Evolutionary conservation across 129 eudicot species (phyloP).

Genomic region (sunflower (Helianthus annuus)): DNA sequence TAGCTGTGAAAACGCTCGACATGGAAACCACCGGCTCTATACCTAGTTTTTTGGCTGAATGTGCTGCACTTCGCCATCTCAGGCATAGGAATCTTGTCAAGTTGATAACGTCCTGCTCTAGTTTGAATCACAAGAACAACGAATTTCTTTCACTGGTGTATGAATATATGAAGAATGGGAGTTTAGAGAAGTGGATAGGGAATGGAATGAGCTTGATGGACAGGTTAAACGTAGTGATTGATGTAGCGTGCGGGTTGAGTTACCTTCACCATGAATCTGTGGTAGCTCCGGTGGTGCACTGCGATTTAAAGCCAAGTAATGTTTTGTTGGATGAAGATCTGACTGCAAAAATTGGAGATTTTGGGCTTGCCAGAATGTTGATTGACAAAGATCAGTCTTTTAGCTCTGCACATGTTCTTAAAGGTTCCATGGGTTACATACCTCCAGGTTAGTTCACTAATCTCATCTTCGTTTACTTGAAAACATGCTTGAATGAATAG

Average conservation of each 20-base stretch:
- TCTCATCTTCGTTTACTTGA: background rate
- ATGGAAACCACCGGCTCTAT: conserved; percentile 28
- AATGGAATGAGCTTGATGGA: conserved; percentile 35
- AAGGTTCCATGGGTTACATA: conserved; percentile 72
- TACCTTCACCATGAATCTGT: conserved; percentile 67
- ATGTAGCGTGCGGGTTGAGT: conserved; percentile 49
- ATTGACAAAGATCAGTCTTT: conserved; percentile 39
- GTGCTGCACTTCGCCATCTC: conserved; percentile 51
- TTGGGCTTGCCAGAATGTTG: conserved; percentile 65
- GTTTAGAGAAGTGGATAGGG: conserved; percentile 59
- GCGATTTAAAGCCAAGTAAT: conserved; percentile 75
- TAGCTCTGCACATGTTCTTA: conserved; percentile 47
- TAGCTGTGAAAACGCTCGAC: conserved; percentile 63
- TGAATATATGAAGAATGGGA: conserved; percentile 66
- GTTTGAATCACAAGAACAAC: conserved; percentile 44
- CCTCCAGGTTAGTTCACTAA: conserved; percentile 61
- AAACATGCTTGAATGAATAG: background rate
- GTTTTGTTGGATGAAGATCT: conserved; percentile 55
- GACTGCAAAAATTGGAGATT: conserved; percentile 66
- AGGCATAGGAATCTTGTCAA: conserved; percentile 72
- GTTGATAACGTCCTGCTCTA: conserved; percentile 62
- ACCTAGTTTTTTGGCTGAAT: conserved; percentile 64
- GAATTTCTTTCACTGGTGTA: conserved; percentile 62
- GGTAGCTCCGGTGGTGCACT: conserved; percentile 63
- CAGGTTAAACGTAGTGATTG: conserved; percentile 48